A percentile compares a stretch with the other conserved stretches of the same genome.
These are phyloP conservation scores for Metschnikowia noctiluminum DNA, from an alignment of 805 yeast genomes.

Conservation along the genomic window DNA sequence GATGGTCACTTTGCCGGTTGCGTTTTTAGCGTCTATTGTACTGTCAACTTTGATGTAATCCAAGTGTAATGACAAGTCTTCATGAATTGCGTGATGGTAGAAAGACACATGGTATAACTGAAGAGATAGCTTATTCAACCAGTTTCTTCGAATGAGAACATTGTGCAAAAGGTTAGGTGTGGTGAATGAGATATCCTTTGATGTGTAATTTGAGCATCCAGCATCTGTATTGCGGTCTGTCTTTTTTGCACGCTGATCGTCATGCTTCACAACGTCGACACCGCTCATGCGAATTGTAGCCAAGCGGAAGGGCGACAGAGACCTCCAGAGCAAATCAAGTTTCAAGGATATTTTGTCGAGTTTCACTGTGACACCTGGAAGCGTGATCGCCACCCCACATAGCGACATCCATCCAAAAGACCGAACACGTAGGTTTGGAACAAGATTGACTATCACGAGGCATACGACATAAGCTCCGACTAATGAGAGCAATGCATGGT, in stretches of 20 bases:
- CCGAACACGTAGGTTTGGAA: slow-evolving; percentile 15
- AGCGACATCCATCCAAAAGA: slow-evolving; percentile 18
- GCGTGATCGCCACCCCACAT: slow-evolving; percentile 10
- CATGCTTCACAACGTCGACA: slow-evolving; percentile 8
- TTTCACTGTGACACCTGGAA: slow-evolving; percentile 8
- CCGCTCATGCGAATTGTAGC: slow-evolving; percentile 9
- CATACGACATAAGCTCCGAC: slow-evolving; percentile 3
- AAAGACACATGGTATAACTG: slow-evolving; percentile 14
- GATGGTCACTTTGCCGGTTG: slow-evolving; percentile 3
- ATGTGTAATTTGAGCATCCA: neutral
- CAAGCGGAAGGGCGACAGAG: slow-evolving; percentile 14
- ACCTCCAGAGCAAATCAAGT: slow-evolving; percentile 9
- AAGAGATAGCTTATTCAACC: slow-evolving; percentile 16
- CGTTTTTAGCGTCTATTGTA: slow-evolving; percentile 1
- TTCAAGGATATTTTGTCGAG: slow-evolving; percentile 7
- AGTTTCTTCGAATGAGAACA: slow-evolving; percentile 8
- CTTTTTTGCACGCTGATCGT: neutral
- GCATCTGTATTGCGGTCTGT: neutral
- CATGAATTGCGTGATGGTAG: slow-evolving; percentile 12
- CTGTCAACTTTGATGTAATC: slow-evolving; percentile 16
- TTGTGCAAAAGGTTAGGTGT: slow-evolving; percentile 7
- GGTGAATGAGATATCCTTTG: neutral
- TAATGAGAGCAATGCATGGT: neutral
- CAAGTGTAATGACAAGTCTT: slow-evolving; percentile 12
- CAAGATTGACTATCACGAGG: slow-evolving; percentile 11